phyloP scores from a whole-genome alignment of 768 basidiomycete genomes.

The Pleurotus sapidus region DNA sequence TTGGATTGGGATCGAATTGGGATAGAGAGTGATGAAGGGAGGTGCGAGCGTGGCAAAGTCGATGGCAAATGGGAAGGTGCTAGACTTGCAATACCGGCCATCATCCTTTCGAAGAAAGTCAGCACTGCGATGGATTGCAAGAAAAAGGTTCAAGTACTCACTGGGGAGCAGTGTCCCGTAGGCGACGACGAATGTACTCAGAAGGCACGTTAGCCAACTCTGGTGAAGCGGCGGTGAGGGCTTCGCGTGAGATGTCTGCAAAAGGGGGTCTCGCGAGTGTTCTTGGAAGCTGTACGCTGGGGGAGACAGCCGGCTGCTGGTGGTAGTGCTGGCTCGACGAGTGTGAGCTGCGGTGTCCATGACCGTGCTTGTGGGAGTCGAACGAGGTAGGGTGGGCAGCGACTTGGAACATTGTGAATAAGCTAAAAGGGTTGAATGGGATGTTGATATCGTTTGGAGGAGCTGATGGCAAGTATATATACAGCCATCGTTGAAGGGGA shows the following conservation, averaged over 20 bases:
- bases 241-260: constrained; percentile 53
- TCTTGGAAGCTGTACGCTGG: constrained; percentile 66
- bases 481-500: constrained; percentile 5
- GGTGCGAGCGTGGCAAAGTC: constrained; percentile 62
- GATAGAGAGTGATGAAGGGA: constrained; percentile 57
- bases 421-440: constrained; percentile 3
- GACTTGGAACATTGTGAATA: constrained; percentile 43
- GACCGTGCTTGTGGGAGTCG: constrained; percentile 31
- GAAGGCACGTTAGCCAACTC: constrained; percentile 61
- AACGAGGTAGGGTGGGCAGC: constrained; percentile 41
- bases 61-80: constrained; percentile 57
- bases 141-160: constrained; percentile 24
- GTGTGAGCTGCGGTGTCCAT: constrained; percentile 20
- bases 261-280: constrained; percentile 63
- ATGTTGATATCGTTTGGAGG: constrained; percentile 1
- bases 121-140: constrained; percentile 13
- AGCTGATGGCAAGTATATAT: constrained; percentile 4
- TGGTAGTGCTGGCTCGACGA: constrained; percentile 16
- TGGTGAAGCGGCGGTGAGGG: constrained; percentile 63
- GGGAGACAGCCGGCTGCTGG: constrained; percentile 14
- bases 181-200: constrained; percentile 65
- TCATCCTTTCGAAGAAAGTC: constrained; percentile 38
- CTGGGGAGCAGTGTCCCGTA: constrained; percentile 44
- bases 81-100: constrained; percentile 49
- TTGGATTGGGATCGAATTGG: constrained; percentile 27